Conservation (phyloP, 129 eudicot genomes). For the Flaveria linearis region DNA sequence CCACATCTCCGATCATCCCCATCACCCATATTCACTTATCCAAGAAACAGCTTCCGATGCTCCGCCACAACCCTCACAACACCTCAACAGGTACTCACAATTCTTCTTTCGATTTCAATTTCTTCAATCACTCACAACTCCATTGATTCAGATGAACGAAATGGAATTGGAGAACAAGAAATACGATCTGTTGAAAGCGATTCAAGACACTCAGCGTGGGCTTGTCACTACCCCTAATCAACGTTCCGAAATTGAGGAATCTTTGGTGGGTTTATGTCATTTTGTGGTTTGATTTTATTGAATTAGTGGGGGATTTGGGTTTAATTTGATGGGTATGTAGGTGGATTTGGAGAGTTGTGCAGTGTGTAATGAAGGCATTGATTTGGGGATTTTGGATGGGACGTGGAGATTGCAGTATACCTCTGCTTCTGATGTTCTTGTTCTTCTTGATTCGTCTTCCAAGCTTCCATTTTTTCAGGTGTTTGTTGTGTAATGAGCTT, state of each 20-base stretch:
- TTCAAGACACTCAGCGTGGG: constrained; percentile 80
- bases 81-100: constrained; percentile 24
- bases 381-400: constrained; percentile 51
- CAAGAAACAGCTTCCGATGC: constrained; percentile 22
- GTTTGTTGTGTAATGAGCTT: neutral
- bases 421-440: constrained; percentile 69
- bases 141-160: constrained; percentile 26
- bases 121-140: neutral
- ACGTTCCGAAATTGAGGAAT: constrained; percentile 84
- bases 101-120: neutral
- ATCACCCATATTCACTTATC: neutral
- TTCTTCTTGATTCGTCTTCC: constrained; percentile 56
- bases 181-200: constrained; percentile 58
- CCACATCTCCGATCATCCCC: constrained; percentile 4
- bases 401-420: constrained; percentile 73
- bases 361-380: constrained; percentile 39
- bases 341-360: constrained; percentile 51
- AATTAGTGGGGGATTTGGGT: constrained; percentile 19
- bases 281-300: neutral
- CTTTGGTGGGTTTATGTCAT: constrained; percentile 44
- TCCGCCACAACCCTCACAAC: constrained; percentile 21
- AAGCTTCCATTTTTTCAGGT: constrained; percentile 67
- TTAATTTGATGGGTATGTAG: constrained; percentile 29
- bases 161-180: constrained; percentile 55
- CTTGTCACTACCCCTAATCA: constrained; percentile 63